phyloP scores from a whole-genome alignment of 208 protist genomes.

The Trypanosoma rangeli region DNA sequence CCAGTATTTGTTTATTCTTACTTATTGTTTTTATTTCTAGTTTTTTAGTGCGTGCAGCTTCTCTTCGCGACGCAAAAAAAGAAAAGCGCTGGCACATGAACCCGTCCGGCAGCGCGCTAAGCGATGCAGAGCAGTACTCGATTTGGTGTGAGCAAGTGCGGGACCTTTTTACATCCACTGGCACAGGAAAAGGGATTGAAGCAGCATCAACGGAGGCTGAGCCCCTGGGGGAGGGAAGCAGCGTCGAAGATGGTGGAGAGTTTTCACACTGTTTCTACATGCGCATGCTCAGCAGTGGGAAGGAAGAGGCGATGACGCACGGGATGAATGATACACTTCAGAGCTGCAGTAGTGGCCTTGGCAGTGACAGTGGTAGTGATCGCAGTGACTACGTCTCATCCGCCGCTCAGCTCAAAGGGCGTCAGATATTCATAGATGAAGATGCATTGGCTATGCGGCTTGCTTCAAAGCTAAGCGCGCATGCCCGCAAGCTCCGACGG shows the following conservation, averaged over 20 bases:
- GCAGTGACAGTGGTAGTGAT: slow-evolving; percentile 3
- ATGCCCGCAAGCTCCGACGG: slow-evolving; percentile 6
- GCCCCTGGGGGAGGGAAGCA: neutral
- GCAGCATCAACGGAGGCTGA: too few relatives aligned
- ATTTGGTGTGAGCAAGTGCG: slow-evolving; percentile 61
- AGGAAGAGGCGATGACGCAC: neutral
- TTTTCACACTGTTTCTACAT: slow-evolving; percentile 70
- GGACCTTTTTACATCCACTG: slow-evolving; percentile 45
- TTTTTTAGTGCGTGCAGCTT: too few relatives aligned
- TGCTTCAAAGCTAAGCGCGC: slow-evolving; percentile 27
- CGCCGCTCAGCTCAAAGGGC: slow-evolving; percentile 14
- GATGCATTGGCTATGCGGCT: slow-evolving; percentile 32
- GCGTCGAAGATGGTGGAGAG: slow-evolving; percentile 24
- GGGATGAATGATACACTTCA: neutral
- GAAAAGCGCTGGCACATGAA: neutral
- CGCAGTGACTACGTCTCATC: slow-evolving; percentile 22
- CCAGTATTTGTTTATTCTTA: neutral
- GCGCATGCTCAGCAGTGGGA: slow-evolving; percentile 33
- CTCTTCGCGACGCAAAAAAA: neutral
- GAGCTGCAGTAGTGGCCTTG: neutral
- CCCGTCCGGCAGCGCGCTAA: slow-evolving; percentile 1
- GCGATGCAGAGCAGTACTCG: slow-evolving; percentile 43
- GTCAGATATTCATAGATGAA: slow-evolving; percentile 15
- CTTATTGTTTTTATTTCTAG: neutral
- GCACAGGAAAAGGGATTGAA: too few relatives aligned